phyloP scores from a whole-genome alignment of 306 rosid genomes.

The Calophaca sinica region DNA sequence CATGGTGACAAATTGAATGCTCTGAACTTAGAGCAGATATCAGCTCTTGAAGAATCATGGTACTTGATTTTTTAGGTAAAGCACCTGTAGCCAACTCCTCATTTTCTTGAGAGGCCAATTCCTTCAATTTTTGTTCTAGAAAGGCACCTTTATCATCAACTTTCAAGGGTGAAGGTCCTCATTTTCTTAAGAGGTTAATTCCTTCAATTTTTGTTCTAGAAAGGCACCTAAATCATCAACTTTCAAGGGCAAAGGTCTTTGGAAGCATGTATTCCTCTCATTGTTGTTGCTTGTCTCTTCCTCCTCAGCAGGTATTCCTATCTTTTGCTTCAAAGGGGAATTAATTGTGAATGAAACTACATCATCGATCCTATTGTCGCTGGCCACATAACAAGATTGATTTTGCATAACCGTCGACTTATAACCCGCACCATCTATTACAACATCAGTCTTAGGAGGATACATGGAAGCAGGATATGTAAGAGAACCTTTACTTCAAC shows the following conservation, averaged over 20 bases:
- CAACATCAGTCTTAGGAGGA: conserved; percentile 45
- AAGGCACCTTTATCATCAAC: too few relatives aligned
- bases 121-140: too few relatives aligned
- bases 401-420: conserved; percentile 43
- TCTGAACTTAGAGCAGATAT: conserved; percentile 71
- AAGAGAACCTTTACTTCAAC: conserved; percentile 61
- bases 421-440: conserved; percentile 36
- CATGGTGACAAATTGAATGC: conserved; percentile 44
- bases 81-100: conserved; percentile 55
- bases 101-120: too few relatives aligned
- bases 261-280: conserved; percentile 46
- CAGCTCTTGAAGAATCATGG: conserved; percentile 80
- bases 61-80: conserved; percentile 61
- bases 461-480: conserved; percentile 55
- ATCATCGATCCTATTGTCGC: conserved; percentile 54
- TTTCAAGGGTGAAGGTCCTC: too few relatives aligned
- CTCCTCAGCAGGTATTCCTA: conserved; percentile 34
- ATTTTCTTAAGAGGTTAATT: conserved; percentile 69
- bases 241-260: conserved; percentile 54
- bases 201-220: conserved; percentile 78
- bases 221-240: conserved; percentile 76
- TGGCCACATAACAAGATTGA: conserved; percentile 48
- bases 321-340: conserved; percentile 63
- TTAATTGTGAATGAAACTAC: conserved; percentile 70
- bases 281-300: conserved; percentile 54